Conservation (phyloP, 2,329 filamentous ascomycete species). For the Byssochlamys sp. region DNA sequence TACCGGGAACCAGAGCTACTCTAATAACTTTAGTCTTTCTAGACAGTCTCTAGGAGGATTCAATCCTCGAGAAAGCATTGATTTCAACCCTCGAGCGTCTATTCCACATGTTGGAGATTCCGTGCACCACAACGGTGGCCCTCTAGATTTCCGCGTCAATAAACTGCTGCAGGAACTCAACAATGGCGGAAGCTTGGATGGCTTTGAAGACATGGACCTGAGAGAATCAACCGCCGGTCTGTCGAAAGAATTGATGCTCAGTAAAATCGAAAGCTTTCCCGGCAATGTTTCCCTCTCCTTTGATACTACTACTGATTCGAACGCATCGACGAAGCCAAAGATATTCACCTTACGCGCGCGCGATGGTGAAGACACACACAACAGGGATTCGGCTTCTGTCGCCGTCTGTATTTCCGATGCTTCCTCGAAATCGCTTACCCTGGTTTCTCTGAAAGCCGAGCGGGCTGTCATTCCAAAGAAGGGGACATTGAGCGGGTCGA, state of each 20-base stretch:
- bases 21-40: conserved; percentile 36
- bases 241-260: conserved; percentile 61
- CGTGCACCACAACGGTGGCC: conserved; percentile 47
- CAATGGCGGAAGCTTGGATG: conserved; percentile 54
- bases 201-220: conserved; percentile 61
- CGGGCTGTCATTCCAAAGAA: conserved; percentile 23
- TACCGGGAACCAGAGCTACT: conserved; percentile 32
- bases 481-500: conserved; percentile 14
- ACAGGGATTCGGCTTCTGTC: conserved; percentile 22
- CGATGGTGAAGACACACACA: conserved; percentile 22
- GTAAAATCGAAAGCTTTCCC: conserved; percentile 60
- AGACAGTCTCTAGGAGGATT: conserved; percentile 66
- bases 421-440: conserved; percentile 56
- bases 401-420: conserved; percentile 60
- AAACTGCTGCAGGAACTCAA: conserved; percentile 59
- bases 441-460: conserved; percentile 55
- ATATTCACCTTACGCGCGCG: conserved; percentile 56
- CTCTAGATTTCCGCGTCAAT: conserved; percentile 60
- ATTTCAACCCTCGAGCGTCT: conserved; percentile 45
- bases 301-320: conserved; percentile 14
- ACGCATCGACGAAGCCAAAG: conserved; percentile 21
- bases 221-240: conserved; percentile 65
- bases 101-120: conserved; percentile 43
- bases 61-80: conserved; percentile 54
- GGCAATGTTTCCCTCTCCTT: conserved; percentile 37